Evolutionary conservation across 352 stramenopile species (phyloP).

Genomic region (Globisporangium cylindrosporum): DNA sequence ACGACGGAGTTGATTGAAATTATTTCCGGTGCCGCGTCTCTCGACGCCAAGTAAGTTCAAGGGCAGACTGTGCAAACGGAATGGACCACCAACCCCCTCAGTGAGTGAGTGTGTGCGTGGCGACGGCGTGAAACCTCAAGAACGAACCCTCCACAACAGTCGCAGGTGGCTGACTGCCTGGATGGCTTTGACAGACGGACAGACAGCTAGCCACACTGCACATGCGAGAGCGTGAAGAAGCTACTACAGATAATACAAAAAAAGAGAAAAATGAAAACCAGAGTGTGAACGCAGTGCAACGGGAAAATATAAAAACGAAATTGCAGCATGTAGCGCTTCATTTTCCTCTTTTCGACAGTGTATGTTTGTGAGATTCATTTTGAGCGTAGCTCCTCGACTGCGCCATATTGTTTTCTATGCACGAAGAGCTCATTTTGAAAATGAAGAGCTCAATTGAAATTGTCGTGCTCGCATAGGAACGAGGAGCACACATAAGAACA

Average conservation of each 20-base stretch:
- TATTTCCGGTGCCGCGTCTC: conserved; percentile 96
- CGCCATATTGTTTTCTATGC: too few species aligned
- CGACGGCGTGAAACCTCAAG: conserved; percentile 5
- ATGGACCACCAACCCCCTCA: background rate
- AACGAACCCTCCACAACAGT: background rate
- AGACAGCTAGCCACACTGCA: background rate
- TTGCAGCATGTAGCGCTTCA: background rate
- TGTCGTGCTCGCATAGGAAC: too few species aligned
- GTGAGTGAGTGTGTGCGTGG: conserved; percentile 4
- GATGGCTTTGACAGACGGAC: conserved; percentile 2
- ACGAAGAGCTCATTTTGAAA: background rate
- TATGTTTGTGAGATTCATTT: too few species aligned
- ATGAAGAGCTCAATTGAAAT: background rate
- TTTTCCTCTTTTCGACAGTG: background rate
- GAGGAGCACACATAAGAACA: background rate
- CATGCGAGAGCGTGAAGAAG: background rate
- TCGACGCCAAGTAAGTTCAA: conserved; percentile 78
- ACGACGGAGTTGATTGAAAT: conserved; percentile 98
- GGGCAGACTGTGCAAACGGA: background rate
- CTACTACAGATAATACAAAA: conserved; percentile 4
- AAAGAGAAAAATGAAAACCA: conserved; percentile 8
- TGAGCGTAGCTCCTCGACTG: too few species aligned
- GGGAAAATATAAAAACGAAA: conserved; percentile 3
- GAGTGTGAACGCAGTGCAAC: conserved; percentile 7
- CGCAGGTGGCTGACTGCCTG: background rate